Conservation (phyloP, 2,329 filamentous ascomycete genomes). For the Colletotrichum godetiae region DNA sequence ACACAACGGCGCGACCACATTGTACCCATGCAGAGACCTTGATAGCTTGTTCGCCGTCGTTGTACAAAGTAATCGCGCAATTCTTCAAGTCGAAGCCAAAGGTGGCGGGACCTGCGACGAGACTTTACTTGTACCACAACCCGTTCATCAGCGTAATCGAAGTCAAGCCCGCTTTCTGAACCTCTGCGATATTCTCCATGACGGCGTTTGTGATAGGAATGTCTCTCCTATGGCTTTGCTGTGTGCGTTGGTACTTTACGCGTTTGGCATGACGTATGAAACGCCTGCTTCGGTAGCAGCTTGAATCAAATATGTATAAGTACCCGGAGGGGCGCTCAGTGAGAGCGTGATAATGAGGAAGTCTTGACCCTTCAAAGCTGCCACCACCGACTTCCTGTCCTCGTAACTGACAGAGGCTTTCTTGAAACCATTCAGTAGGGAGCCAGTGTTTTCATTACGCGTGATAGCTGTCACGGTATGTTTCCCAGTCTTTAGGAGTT, state of each 20-base stretch:
- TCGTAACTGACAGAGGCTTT: conserved; percentile 55
- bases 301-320: conserved; percentile 56
- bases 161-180: background rate
- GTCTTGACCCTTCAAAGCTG: conserved; percentile 63
- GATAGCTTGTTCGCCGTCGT: conserved; percentile 66
- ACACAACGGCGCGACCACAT: conserved; percentile 53
- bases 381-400: conserved; percentile 53
- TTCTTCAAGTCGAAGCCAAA: conserved; percentile 63
- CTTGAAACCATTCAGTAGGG: conserved; percentile 56
- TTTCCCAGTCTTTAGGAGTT: conserved; percentile 59
- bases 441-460: conserved; percentile 53
- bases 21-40: conserved; percentile 70
- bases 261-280: conserved; percentile 63
- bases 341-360: conserved; percentile 62
- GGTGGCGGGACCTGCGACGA: conserved; percentile 44
- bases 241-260: conserved; percentile 44
- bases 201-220: conserved; percentile 46
- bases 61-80: conserved; percentile 53
- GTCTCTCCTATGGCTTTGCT: conserved; percentile 34
- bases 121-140: conserved; percentile 66
- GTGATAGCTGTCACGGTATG: conserved; percentile 65
- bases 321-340: conserved; percentile 47
- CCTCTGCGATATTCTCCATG: conserved; percentile 42
- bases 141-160: conserved; percentile 52
- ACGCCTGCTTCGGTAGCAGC: conserved; percentile 63